Percentiles rank a stretch among this genome's conserved stretches.
phyloP scores from a whole-genome alignment of 2,329 filamentous ascomycete species.

The Aspergillus felis region DNA sequence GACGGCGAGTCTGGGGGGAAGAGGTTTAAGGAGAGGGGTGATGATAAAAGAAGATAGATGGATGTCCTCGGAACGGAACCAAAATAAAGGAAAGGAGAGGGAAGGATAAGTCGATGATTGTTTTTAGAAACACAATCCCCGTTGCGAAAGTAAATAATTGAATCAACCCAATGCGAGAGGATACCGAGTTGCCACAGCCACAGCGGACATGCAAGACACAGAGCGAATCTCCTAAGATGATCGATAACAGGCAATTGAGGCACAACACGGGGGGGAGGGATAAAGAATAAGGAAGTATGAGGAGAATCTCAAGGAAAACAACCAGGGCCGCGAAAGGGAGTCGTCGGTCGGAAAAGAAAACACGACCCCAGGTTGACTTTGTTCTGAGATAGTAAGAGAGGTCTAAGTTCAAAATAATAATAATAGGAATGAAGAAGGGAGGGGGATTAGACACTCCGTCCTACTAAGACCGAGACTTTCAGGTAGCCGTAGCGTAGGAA shows the following conservation, averaged over 20 bases:
- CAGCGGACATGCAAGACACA: slow-evolving; percentile 17
- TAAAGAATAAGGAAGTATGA: slow-evolving; percentile 5
- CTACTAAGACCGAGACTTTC: background rate
- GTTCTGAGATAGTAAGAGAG: background rate
- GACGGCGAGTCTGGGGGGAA: slow-evolving; percentile 16
- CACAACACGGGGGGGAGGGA: background rate
- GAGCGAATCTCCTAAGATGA: background rate
- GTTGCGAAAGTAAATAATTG: slow-evolving; percentile 1
- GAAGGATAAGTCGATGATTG: slow-evolving; percentile 4
- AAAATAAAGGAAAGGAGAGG: slow-evolving; percentile 2
- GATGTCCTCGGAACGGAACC: slow-evolving; percentile 3
- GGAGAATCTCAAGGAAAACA: slow-evolving; percentile 2
- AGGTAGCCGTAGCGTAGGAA: too few relatives aligned
- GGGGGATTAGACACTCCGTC: background rate
- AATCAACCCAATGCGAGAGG: slow-evolving; percentile 11
- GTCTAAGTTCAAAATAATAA: slow-evolving; percentile 7
- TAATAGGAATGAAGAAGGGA: slow-evolving; percentile 14
- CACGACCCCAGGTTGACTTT: slow-evolving; percentile 7
- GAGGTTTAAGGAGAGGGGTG: background rate
- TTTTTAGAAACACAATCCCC: slow-evolving; percentile 10
- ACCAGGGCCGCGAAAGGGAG: slow-evolving; percentile 5
- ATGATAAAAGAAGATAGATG: slow-evolving; percentile 5
- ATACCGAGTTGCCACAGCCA: slow-evolving; percentile 26
- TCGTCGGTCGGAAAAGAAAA: slow-evolving; percentile 2
- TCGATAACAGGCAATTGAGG: background rate